Evolutionary conservation across 306 rosid genomes (phyloP), one percentile per base, ranked within the genome.

Genomic region (Oemleria cerasiformis): DNA sequence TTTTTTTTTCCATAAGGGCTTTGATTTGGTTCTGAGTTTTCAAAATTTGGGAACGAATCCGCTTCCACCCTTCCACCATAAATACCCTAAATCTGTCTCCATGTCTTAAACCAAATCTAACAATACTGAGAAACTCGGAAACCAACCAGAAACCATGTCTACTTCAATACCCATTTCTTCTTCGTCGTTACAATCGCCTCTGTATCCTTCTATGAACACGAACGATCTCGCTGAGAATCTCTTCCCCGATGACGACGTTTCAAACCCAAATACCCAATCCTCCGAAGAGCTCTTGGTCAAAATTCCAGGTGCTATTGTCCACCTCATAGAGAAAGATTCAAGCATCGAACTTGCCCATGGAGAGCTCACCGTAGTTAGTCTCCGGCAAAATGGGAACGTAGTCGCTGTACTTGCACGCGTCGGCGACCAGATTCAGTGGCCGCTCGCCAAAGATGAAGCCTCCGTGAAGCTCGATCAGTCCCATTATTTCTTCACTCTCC

Each of bases 281-380:
- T 77, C 61, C 3, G 92, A 90, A 48, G 84, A 85, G 10, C 74
- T 90, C 64, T 51, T 92, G 0, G 45, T 90, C 54, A 79, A 56
- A 2, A 83, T 92, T 1, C 93, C 96, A 0, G 92, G 90, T 12
- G 86, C 84, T 1, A 59, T 92, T 48, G 83, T 90, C 9, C 98
- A 92, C 43, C 90, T 92, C 0, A 88, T 92, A 42, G 83, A 88
- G 55, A 85, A 85, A 20, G 88, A 90, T 10, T 81, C 77, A 12
- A 90, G 98, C 80, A 83, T 92, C 4, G 88, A 90, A 45, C 83
- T 92, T 5, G 98, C 97, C 55, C 81, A 82, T 2, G 98, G 98
- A 0, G 92, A 90, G 14, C 86, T 92, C 76, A 71, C 84, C 53
- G 74, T 92, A 34, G 82, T 75, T 0, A 74, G 77, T 34, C 78